Evolutionary conservation across 768 basidiomycete species (phyloP).

Genomic region (Inosperma sp.): DNA sequence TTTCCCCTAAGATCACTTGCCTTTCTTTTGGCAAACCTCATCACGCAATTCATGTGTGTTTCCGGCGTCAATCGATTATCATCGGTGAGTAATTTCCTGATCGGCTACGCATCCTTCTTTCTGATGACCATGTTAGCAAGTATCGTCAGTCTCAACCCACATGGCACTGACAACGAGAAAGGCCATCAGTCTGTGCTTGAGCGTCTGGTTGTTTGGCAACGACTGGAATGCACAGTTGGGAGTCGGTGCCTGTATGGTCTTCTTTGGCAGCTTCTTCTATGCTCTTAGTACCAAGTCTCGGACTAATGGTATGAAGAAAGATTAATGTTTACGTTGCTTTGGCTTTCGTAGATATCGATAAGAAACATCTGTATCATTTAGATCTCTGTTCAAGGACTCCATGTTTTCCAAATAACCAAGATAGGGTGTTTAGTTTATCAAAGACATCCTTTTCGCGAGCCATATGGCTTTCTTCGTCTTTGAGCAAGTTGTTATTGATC

Average conservation of each 20-base stretch:
- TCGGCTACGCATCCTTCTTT: background rate
- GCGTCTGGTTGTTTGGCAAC: conserved; percentile 81
- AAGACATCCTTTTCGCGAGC: too few relatives aligned
- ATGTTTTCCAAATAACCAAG: too few relatives aligned
- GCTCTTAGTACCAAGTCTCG: conserved; percentile 27
- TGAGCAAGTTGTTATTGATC: too few relatives aligned
- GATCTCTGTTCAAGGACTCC: too few relatives aligned
- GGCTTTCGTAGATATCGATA: too few relatives aligned
- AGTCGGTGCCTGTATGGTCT: conserved; percentile 69
- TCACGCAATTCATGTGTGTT: conserved; percentile 77
- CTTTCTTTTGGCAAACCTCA: conserved; percentile 57
- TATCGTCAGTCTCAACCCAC: conserved; percentile 78
- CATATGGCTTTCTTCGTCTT: too few relatives aligned
- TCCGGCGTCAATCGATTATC: conserved; percentile 77
- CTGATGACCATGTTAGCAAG: conserved; percentile 40
- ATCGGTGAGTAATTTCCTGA: conserved; percentile 49
- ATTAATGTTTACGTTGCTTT: conserved; percentile 8
- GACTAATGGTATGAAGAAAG: conserved; percentile 25
- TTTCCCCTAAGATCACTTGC: conserved; percentile 44
- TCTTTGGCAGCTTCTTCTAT: conserved; percentile 62
- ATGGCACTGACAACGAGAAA: conserved; percentile 77
- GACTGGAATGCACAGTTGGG: conserved; percentile 64
- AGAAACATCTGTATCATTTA: too few relatives aligned
- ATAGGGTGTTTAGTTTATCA: too few relatives aligned
- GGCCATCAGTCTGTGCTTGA: conserved; percentile 73